Conservation (phyloP, 306 rosid species). For the Malus fusca region DNA sequence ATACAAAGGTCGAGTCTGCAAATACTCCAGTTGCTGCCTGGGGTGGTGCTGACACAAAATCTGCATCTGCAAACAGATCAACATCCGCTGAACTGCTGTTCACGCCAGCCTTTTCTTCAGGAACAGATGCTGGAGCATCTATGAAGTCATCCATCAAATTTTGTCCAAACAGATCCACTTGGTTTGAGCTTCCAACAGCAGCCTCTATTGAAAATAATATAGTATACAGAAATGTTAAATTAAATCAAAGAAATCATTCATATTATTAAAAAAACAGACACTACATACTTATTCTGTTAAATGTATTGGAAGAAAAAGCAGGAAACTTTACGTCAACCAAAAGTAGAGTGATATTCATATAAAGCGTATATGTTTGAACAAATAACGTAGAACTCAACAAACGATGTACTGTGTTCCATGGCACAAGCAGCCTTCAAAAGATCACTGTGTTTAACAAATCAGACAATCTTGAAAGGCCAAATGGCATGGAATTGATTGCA, state of each 20-base stretch:
- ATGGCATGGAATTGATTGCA: not conserved
- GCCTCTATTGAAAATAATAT: constrained; percentile 50
- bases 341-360: not conserved
- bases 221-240: constrained; percentile 12
- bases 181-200: constrained; percentile 55
- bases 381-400: not conserved
- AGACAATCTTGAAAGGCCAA: not conserved
- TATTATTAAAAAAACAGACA: not conserved
- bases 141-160: constrained; percentile 81
- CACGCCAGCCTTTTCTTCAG: constrained; percentile 45
- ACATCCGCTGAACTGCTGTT: constrained; percentile 47
- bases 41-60: constrained; percentile 73
- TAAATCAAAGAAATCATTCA: not conserved
- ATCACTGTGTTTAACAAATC: not conserved
- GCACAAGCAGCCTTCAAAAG: not conserved
- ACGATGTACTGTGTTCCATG: not conserved
- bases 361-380: not conserved
- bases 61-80: constrained; percentile 93
- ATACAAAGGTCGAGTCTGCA: constrained; percentile 70
- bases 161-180: constrained; percentile 73
- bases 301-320: not conserved
- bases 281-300: not conserved
- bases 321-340: not conserved
- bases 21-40: constrained; percentile 44
- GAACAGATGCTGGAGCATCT: constrained; percentile 69